Base-by-base conservation (phyloP, 208 protist genomes). In the Acanthamoeba castellanii region DNA sequence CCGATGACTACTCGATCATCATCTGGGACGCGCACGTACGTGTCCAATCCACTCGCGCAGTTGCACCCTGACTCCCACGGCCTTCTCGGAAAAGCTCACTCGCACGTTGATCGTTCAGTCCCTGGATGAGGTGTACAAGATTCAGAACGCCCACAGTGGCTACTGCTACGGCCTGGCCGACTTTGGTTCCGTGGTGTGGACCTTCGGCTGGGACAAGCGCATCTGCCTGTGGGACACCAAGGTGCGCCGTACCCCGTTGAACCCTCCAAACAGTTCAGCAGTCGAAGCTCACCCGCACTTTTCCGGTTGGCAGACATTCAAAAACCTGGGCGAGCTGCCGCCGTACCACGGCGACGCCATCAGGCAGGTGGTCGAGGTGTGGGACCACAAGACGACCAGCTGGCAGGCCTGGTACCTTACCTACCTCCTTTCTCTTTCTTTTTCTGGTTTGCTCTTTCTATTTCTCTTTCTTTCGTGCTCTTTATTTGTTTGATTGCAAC, bases 181-280 rank as follows among this genome's bases (percentile, higher is more conserved):
- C 87, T 92, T 92, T 1, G 87, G 87, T 7, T 92, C 87, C 5
- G 66, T 76, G 27, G 66, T 92, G 18, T 92, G 87, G 87, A 52
- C 37, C 55, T 92, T 42, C 25, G 61, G 87, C 16, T 92, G 87
- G 87, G 87, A 92, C 87, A 92, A 92, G 47, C 57, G 87, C 20
- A 92, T 92, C 30, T 92, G 87, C 87, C 52, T 92, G 14, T 92
- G 87, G 87, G 87, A 92, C 59, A 57, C 87, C 66, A 92, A 92
- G 87, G 87, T 50, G 25, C 1, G 3, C 84, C 22, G 25, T 72
- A 6, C 52, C 9, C 9, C 45, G 64, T 25, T 5, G 25, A 4
- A 22, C 66, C 14, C 25, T 22, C 25, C 66, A n/a, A n/a, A n/a
- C n/a, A n/a, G n/a, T n/a, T n/a, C 37, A 3, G 37, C 37, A 42